Base-by-base conservation (phyloP, 495 filamentous ascomycete genomes). In the Ramalina intermedia region DNA sequence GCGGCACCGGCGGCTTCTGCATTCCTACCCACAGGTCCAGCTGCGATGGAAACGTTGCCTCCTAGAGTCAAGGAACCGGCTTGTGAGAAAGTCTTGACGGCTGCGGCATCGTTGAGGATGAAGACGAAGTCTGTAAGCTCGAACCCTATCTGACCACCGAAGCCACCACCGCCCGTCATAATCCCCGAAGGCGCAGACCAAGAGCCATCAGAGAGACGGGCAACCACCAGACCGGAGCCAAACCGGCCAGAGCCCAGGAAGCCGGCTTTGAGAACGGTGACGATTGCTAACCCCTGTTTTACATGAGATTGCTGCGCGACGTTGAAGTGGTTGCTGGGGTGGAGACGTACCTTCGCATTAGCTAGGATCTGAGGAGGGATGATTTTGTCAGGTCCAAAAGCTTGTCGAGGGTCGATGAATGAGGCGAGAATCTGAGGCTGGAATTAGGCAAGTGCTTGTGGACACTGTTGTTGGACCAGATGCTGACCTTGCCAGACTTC, bases 111-210 rank as follows among this genome's bases (percentile, higher is more conserved):
- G 65, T 98, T 98, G 43, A 98, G 79, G 51, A 96, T 95, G 71
- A 98, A 96, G 57, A 98, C 93, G 62, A 98, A 96, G 62, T 98
- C 91, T 38, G 93, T 96, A 51, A 98, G 69, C 65, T 98, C 91
- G 69, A 94, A 90, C 27, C 91, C 91, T 60, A 98, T 94, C 63
- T 98, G 91, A 18, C 91, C 90, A 56, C 91, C 91, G 55, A 96
- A 89, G 23, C 91, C 91, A 48, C 82, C 93, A 56, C 91, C 91
- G 21, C 83, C 84, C 17, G 85, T 91, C 45, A 80, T 79, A 53
- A 98, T 94, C 17, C 91, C 93, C 14, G 85, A 87, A 6, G 91
- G 91, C 14, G 91, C 93, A 49, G 85, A 93, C 91, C 91, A 98
- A 43, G 77, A 71, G 41, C 89, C 91, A 72, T 96, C 86, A 43